A percentile compares a stretch with the other conserved stretches of the same genome.
Evolutionary conservation across 2,329 filamentous ascomycete species (phyloP).

Genomic region (Talaromyces atroroseus): DNA sequence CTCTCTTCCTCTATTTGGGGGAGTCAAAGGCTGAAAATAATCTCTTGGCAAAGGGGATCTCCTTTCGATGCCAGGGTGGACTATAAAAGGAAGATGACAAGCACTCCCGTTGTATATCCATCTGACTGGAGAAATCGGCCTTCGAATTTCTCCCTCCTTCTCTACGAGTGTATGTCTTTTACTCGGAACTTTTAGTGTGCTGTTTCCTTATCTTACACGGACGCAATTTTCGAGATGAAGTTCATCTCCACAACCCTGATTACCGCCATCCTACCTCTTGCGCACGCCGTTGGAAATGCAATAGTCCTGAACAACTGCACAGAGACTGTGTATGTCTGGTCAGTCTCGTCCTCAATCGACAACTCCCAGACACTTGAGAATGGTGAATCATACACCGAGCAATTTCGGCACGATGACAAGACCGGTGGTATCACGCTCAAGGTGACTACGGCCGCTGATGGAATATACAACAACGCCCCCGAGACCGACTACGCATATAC

Average conservation of each 20-base stretch:
- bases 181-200: background rate
- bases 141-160: too few relatives aligned
- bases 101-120: background rate
- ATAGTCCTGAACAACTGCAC: constrained; percentile 32
- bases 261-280: constrained; percentile 10
- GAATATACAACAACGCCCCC: constrained; percentile 29
- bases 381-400: constrained; percentile 28
- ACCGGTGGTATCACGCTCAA: constrained; percentile 41
- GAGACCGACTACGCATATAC: constrained; percentile 42
- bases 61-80: background rate
- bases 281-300: constrained; percentile 25
- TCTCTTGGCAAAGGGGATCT: background rate
- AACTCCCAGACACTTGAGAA: constrained; percentile 21
- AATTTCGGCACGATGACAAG: constrained; percentile 27
- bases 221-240: background rate
- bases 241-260: constrained; percentile 12
- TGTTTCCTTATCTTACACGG: background rate
- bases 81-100: background rate
- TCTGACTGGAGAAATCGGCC: background rate
- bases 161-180: too few relatives aligned
- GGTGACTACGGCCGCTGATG: constrained; percentile 30
- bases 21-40: background rate
- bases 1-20: too few relatives aligned
- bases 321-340: constrained; percentile 32
- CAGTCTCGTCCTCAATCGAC: constrained; percentile 25